Percentiles rank a stretch among this genome's conserved stretches.
These are phyloP conservation scores for Neodidymelliopsis sp. DNA, from an alignment of 2,329 filamentous ascomycete species.

Conservation along the genomic window DNA sequence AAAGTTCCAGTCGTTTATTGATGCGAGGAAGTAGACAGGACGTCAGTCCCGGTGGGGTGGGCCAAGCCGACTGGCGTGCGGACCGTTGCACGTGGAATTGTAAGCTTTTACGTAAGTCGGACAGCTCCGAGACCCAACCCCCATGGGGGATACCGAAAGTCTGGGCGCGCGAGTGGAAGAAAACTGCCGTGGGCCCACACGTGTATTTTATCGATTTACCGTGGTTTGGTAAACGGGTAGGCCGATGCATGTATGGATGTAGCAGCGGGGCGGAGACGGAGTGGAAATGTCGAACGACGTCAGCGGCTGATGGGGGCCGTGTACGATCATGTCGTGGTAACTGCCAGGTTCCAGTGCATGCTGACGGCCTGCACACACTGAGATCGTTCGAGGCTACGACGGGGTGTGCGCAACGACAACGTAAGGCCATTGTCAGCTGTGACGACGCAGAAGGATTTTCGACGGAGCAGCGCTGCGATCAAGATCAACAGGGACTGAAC, in stretches of 20 bases:
- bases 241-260: conserved; percentile 5
- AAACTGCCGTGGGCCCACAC: conserved; percentile 9
- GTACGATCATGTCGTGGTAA: not conserved
- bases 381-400: too few species aligned
- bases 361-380: too few species aligned
- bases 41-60: conserved; percentile 1
- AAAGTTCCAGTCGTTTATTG: too few species aligned
- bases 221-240: conserved; percentile 5
- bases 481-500: conserved; percentile 4
- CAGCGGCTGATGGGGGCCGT: conserved; percentile 14
- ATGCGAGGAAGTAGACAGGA: not conserved
- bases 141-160: conserved; percentile 7
- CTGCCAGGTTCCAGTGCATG: conserved; percentile 1
- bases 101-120: conserved; percentile 14
- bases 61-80: not conserved
- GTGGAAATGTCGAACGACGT: conserved; percentile 6
- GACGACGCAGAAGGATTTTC: conserved; percentile 1
- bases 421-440: not conserved
- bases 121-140: conserved; percentile 4
- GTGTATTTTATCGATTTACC: conserved; percentile 2
- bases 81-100: conserved; percentile 1
- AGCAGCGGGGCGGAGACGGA: conserved; percentile 13
- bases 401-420: not conserved
- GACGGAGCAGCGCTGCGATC: not conserved
- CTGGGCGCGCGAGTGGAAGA: conserved; percentile 2